phyloP scores from a whole-genome alignment of 306 rosid species.

The barrel medic (Medicago truncatula) region MtrunA17r5.0-ANR NC_053045.1:30903001-30903500 shows the following conservation, averaged over 20 bases:
- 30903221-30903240: slow-evolving; percentile 50
- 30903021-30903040: slow-evolving; percentile 60
- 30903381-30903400: slow-evolving; percentile 98
- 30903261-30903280: slow-evolving; percentile 53
- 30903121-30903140: slow-evolving; percentile 66
- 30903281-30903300: slow-evolving; percentile 62
- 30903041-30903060: slow-evolving; percentile 48
- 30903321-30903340: slow-evolving; percentile 90
- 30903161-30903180: slow-evolving; percentile 54
- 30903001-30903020: slow-evolving; percentile 56
- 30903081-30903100: slow-evolving; percentile 62
- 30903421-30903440: slow-evolving; percentile 88
- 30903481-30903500: slow-evolving; percentile 92
- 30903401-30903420: slow-evolving; percentile 87
- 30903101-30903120: slow-evolving; percentile 76
- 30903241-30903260: slow-evolving; percentile 59
- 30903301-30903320: slow-evolving; percentile 74
- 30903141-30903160: slow-evolving; percentile 60
- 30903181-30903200: slow-evolving; percentile 57
- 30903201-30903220: slow-evolving; percentile 62
- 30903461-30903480: slow-evolving; percentile 94
- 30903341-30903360: slow-evolving; percentile 87
- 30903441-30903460: slow-evolving; percentile 80
- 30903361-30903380: slow-evolving; percentile 95
- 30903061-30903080: slow-evolving; percentile 60